Base-by-base conservation (phyloP, 2,329 filamentous ascomycete species). In the Tothia fuscella region DNA sequence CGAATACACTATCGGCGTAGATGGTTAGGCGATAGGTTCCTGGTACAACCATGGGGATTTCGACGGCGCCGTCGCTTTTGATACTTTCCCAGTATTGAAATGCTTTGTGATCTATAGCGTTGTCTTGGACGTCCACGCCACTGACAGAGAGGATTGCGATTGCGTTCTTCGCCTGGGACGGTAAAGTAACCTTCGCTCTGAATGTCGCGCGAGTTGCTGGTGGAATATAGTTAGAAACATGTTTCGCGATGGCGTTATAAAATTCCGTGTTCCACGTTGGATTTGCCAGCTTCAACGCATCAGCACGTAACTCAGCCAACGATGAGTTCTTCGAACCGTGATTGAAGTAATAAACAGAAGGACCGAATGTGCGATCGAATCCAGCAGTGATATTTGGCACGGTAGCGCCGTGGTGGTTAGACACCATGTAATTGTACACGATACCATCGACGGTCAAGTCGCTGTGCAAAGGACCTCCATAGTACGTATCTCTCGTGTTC, bases 321-420 rank as follows among this genome's bases (percentile, higher is more conserved):
- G 62, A 56, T 2, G 65, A 61, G 6, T 64, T 64, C 0, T 62
- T 56, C 2, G 63, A 57, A 9, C 71, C 72, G 39, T 67, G 67
- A 55, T 79, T 80, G 61, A 80, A 80, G 51, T 78, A 65, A 50
- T 71, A 80, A 50, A 70, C 78, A 53, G 73, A 69, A 5, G 76
- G 76, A 2, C 77, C 77, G 50, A 79, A 79, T 0, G 76, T 80
- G 2, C 76, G 66, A 49, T 80, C 76, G 47, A 79, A 79, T 1
- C 76, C 76, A 46, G 74, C 56, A 1, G 72, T 77, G 49, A 80
- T 78, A 49, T 79, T 78, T 5, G 76, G 75, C 12, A 71, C 74
- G 31, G 72, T 70, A 45, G 74, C 71, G 5, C 76, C 75, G 41
- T 80, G 75, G 48, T 80, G 75, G 45, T 78, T 79, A 0, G 70